Percentiles rank a stretch among this genome's conserved stretches.
Conservation (phyloP, 2,329 filamentous ascomycete species). For the Ceratocystis ficicola region DNA sequence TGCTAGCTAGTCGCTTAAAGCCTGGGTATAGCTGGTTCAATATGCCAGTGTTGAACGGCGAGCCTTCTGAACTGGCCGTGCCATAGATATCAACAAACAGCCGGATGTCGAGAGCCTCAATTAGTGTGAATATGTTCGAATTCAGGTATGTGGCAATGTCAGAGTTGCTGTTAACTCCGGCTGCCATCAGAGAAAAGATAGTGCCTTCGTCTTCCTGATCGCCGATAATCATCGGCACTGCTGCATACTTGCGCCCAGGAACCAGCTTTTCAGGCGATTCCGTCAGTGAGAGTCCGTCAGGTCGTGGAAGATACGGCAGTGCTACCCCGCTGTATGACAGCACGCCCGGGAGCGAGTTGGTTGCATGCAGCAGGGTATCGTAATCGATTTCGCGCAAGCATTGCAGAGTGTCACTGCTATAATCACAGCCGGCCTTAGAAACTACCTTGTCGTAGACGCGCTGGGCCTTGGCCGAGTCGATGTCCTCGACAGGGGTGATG, state of each 20-base stretch:
- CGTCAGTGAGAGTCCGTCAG: slow-evolving; percentile 44
- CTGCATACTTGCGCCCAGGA: slow-evolving; percentile 39
- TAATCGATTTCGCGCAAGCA: slow-evolving; percentile 45
- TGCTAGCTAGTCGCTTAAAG: slow-evolving; percentile 51
- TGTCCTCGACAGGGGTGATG: slow-evolving; percentile 38
- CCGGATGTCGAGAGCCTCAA: slow-evolving; percentile 32
- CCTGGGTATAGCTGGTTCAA: slow-evolving; percentile 52
- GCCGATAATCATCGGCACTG: slow-evolving; percentile 50
- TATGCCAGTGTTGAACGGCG: slow-evolving; percentile 46
- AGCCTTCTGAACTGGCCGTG: slow-evolving; percentile 41
- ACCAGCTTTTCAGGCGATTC: slow-evolving; percentile 41
- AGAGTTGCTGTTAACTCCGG: slow-evolving; percentile 44
- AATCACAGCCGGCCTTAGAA: slow-evolving; percentile 40
- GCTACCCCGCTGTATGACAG: slow-evolving; percentile 46
- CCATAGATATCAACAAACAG: slow-evolving; percentile 43
- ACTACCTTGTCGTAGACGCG: slow-evolving; percentile 42
- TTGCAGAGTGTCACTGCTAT: slow-evolving; percentile 37
- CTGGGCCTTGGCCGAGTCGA: slow-evolving; percentile 46
- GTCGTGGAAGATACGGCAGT: slow-evolving; percentile 49
- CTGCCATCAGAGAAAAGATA: slow-evolving; percentile 47
- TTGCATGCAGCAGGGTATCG: slow-evolving; percentile 41
- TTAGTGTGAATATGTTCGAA: slow-evolving; percentile 38
- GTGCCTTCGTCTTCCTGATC: slow-evolving; percentile 57
- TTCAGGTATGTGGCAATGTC: slow-evolving; percentile 43
- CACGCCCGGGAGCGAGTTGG: slow-evolving; percentile 45